A percentile compares a stretch with the other conserved stretches of the same genome.
phyloP scores from a whole-genome alignment of 73 alveolate genomes.

The Durusdinium trenchii region DNA sequence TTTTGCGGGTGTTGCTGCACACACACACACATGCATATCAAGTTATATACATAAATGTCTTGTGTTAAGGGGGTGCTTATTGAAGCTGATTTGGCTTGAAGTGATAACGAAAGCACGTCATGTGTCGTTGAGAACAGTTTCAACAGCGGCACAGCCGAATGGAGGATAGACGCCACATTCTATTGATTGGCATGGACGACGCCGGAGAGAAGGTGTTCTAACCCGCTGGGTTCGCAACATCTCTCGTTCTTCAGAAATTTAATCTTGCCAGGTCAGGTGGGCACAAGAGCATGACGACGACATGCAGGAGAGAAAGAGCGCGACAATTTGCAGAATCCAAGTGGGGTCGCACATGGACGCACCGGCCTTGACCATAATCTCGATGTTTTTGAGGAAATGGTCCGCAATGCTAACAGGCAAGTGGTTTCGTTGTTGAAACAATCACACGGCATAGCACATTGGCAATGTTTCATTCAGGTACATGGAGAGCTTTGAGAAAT shows the following conservation, averaged over 20 bases:
- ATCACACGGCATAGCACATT: not conserved
- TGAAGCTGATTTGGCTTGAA: too few species aligned
- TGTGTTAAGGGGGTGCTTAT: too few species aligned
- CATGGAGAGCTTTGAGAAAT: conserved; percentile 73
- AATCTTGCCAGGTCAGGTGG: conserved; percentile 36
- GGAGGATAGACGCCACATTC: conserved; percentile 66
- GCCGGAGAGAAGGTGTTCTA: conserved; percentile 66
- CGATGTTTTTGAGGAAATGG: conserved; percentile 46
- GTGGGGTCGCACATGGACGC: not conserved
- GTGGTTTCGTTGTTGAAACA: not conserved
- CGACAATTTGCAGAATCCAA: not conserved
- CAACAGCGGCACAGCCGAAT: too few species aligned
- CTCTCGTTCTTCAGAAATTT: not conserved
- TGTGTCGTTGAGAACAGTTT: too few species aligned
- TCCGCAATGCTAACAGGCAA: conserved; percentile 66
- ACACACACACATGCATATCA: too few species aligned
- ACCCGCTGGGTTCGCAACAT: not conserved
- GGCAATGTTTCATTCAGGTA: not conserved
- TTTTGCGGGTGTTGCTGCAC: too few species aligned
- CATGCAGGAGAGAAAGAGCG: conserved; percentile 13
- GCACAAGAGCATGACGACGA: conserved; percentile 60
- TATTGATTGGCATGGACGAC: conserved; percentile 45
- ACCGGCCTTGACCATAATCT: not conserved
- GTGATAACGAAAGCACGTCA: too few species aligned
- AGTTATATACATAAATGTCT: too few species aligned